phyloP scores from a whole-genome alignment of 2,329 filamentous ascomycete genomes.

The Aspergillus nomiae region DNA sequence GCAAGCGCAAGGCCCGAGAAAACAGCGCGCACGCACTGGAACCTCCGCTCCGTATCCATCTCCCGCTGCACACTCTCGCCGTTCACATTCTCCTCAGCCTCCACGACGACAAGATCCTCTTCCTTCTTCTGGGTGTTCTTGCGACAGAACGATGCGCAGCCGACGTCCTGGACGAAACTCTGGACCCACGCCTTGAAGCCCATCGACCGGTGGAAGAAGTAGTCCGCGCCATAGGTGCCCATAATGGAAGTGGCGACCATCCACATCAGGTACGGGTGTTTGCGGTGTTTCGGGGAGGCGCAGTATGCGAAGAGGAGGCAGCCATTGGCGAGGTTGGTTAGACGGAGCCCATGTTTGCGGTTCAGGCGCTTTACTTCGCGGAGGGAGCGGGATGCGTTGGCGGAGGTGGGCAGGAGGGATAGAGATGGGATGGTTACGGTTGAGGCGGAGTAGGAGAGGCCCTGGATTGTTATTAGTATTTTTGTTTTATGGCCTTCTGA shows the following conservation, averaged over 20 bases:
- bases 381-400: slow-evolving; percentile 70
- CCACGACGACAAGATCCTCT: slow-evolving; percentile 41
- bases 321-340: slow-evolving; percentile 68
- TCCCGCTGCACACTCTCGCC: slow-evolving; percentile 48
- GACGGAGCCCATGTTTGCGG: slow-evolving; percentile 65
- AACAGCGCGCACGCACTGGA: slow-evolving; percentile 41
- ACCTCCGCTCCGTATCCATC: slow-evolving; percentile 44
- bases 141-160: slow-evolving; percentile 18
- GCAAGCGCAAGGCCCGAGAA: slow-evolving; percentile 46
- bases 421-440: slow-evolving; percentile 78
- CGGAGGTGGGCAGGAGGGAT: slow-evolving; percentile 75
- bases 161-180: slow-evolving; percentile 47
- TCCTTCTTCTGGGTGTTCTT: slow-evolving; percentile 32
- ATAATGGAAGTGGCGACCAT: slow-evolving; percentile 65
- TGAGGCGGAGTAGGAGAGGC: slow-evolving; percentile 82
- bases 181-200: slow-evolving; percentile 44
- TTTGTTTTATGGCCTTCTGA: background rate
- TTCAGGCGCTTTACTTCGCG: slow-evolving; percentile 65
- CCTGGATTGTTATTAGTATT: slow-evolving; percentile 54
- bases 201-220: slow-evolving; percentile 70
- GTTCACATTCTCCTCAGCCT: slow-evolving; percentile 44
- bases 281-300: slow-evolving; percentile 71
- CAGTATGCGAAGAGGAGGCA: slow-evolving; percentile 77
- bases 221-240: slow-evolving; percentile 60
- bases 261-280: slow-evolving; percentile 91